A percentile compares a stretch with the other conserved stretches of the same genome.
Evolutionary conservation across 2,329 filamentous ascomycete genomes (phyloP).

Genomic region (Trematosphaeria pertusa): DNA sequence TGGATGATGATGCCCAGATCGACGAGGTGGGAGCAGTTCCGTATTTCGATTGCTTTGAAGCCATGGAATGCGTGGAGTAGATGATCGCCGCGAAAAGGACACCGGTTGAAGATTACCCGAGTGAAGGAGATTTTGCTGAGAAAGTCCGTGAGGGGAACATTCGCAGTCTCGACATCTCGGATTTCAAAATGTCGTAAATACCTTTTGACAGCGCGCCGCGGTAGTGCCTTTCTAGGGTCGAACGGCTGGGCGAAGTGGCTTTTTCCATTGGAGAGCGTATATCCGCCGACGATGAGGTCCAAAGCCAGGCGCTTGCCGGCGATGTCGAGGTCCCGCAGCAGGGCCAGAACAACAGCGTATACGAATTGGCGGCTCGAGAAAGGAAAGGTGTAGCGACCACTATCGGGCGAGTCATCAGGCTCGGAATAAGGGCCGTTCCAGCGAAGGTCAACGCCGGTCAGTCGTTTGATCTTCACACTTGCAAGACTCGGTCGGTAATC

Average conservation of each 20-base stretch:
- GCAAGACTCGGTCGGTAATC: background rate
- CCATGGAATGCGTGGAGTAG: background rate
- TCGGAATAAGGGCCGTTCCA: conserved; percentile 8
- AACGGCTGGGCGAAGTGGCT: background rate
- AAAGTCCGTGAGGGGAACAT: background rate
- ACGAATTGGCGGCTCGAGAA: background rate
- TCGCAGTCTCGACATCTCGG: background rate
- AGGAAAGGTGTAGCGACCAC: background rate
- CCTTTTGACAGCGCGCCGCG: background rate
- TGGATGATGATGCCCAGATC: background rate
- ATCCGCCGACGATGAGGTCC: background rate
- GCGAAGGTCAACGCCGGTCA: conserved; percentile 1
- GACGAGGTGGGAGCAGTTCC: background rate
- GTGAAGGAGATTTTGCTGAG: background rate
- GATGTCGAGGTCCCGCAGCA: background rate
- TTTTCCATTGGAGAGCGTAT: background rate
- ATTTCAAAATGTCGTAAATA: background rate
- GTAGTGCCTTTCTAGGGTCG: background rate
- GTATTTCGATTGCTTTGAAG: background rate
- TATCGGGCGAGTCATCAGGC: background rate
- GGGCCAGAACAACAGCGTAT: background rate
- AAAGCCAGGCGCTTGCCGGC: background rate
- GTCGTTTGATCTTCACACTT: background rate
- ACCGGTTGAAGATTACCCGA: background rate
- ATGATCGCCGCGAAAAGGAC: background rate